Evolutionary conservation across 2,329 filamentous ascomycete species (phyloP).

Genomic region (Xylaria hypoxylon): DNA sequence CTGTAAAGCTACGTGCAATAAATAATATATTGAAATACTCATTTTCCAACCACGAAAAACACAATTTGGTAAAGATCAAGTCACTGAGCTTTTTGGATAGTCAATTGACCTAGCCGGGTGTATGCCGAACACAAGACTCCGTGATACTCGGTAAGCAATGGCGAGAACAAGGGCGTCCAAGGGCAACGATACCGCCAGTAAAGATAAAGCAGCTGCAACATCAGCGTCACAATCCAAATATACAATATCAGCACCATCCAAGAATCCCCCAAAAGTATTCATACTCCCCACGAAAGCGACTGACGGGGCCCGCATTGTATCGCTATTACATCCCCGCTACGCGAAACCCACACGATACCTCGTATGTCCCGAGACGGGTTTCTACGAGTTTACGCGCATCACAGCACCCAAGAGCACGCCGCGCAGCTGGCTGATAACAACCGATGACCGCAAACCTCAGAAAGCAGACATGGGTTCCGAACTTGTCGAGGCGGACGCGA

Average conservation of each 20-base stretch:
- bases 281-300: conserved; percentile 69
- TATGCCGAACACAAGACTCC: not conserved
- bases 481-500: conserved; percentile 40
- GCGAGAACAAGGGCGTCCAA: conserved; percentile 63
- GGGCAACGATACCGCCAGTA: conserved; percentile 48
- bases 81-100: not conserved
- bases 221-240: conserved; percentile 51
- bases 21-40: not conserved
- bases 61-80: no score
- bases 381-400: conserved; percentile 74
- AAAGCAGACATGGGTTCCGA: conserved; percentile 25
- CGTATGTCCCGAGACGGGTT: conserved; percentile 69
- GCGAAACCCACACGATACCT: conserved; percentile 68
- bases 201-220: conserved; percentile 45
- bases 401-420: conserved; percentile 64
- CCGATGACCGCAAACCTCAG: conserved; percentile 13
- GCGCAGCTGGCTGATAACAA: conserved; percentile 71
- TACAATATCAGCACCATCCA: conserved; percentile 54
- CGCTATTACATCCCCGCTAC: conserved; percentile 69
- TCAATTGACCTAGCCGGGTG: not conserved
- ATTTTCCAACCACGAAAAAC: not conserved
- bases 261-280: conserved; percentile 67
- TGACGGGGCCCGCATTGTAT: conserved; percentile 67
- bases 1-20: not conserved
- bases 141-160: conserved; percentile 53